Evolutionary conservation across 2,329 filamentous ascomycete genomes (phyloP), one percentile per base, ranked within the genome.

Genomic region (Alternaria sp.): DNA sequence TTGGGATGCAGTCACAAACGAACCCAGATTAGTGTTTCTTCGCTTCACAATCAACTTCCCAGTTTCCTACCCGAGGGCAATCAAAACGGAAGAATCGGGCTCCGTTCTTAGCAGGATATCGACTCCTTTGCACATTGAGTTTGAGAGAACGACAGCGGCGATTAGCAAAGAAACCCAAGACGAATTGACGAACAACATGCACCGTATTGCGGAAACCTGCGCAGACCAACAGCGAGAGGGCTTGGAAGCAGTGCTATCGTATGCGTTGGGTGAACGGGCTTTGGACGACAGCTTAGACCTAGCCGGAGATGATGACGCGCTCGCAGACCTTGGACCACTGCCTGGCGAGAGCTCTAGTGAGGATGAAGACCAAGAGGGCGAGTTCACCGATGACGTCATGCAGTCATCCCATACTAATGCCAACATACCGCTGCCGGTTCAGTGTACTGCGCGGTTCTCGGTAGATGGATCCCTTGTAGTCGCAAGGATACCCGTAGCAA

Each of bases 311-410:
- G 85, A 89, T 67, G 89, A 91, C 8, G 88, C 59, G 87, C 55
- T 67, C 57, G 79, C 80, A 59, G 71, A 73, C 32, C 44, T 72
- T 26, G 40, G 82, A 80, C 66, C 68, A 19, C 36, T 74, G 28
- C 69, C 67, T 8, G 75, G 92, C 61, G 93, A 96, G 68, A 95
- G 92, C 69, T 97, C 93, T 4, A 96, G 92, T 71, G 91, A 93
- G 66, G 91, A 93, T 64, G 92, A 94, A 68, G 92, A 94, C 51
- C 81, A 80, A 61, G 91, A 93, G 32, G 74, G 75, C 46, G 75
- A 76, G 49, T 75, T 73, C 21, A 77, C 74, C 26, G 82, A 85
- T 61, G 85, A 86, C 60, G 77, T 85, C 19, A 82, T 88, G 65
- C 83, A 83, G 50, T 82, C 83, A 10, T 81, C 85, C 25, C 87